These are phyloP conservation scores for Allium fistulosum DNA, from an alignment of 106 monocot genomes.

Conservation along the genomic window DNA sequence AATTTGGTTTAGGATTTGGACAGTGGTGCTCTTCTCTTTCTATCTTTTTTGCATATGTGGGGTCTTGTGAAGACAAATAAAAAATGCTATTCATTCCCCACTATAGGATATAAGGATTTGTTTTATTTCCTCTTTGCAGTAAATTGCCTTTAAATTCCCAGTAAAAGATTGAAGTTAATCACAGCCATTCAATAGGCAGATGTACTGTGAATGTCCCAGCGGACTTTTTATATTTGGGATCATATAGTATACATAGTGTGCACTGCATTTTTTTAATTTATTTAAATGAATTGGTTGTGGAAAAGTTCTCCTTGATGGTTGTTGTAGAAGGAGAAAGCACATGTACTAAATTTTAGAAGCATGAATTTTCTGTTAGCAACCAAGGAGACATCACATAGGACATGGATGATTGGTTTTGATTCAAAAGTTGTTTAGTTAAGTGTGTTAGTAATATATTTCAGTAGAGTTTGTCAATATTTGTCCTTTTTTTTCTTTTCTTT, in stretches of 20 bases:
- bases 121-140: constrained; percentile 1
- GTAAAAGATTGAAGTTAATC: background rate
- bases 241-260: too few species aligned
- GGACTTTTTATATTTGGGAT: too few species aligned
- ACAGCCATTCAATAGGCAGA: background rate
- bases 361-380: background rate
- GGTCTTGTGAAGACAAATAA: background rate
- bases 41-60: background rate
- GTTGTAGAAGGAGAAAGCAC: background rate
- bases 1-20: constrained; percentile 6
- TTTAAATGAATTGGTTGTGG: background rate
- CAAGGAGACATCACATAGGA: background rate
- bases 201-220: background rate
- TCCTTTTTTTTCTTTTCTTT: background rate
- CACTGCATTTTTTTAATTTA: too few species aligned
- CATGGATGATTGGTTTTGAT: background rate
- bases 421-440: background rate
- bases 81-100: background rate
- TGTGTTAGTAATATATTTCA: background rate
- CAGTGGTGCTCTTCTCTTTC: background rate
- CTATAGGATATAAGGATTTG: background rate
- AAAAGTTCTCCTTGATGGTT: background rate
- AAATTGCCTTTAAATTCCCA: background rate
- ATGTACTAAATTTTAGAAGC: background rate
- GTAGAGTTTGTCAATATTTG: background rate